A percentile compares a stretch with the other conserved stretches of the same genome.
These are phyloP conservation scores for Geotrichum klebahnii DNA, from an alignment of 1,139 yeast genomes.

Conservation along the genomic window DNA sequence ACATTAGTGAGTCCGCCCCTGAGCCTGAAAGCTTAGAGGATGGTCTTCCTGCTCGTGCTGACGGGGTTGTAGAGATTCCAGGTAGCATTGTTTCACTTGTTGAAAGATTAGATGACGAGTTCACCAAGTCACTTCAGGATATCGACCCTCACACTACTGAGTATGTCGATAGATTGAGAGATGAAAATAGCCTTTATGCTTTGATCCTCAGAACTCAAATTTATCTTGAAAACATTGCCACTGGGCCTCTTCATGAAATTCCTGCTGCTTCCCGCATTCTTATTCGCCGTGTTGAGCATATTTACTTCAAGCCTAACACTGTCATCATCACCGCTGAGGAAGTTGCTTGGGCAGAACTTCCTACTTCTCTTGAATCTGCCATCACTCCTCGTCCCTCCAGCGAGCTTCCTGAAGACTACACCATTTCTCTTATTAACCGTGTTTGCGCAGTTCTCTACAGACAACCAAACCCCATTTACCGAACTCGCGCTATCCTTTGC, in stretches of 20 bases:
- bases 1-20: conserved; percentile 72
- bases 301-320: conserved; percentile 84
- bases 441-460: conserved; percentile 63
- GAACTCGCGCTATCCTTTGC: conserved; percentile 78
- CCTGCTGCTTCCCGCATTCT: conserved; percentile 60
- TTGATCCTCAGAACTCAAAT: conserved; percentile 80
- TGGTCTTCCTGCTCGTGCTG: conserved; percentile 61
- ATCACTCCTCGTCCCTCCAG: conserved; percentile 38
- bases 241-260: conserved; percentile 39
- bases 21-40: conserved; percentile 73
- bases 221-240: conserved; percentile 64
- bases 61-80: conserved; percentile 70
- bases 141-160: conserved; percentile 95
- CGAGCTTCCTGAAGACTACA: conserved; percentile 34
- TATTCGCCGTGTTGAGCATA: conserved; percentile 82
- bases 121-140: conserved; percentile 77
- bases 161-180: conserved; percentile 84
- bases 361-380: conserved; percentile 35
- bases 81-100: conserved; percentile 85
- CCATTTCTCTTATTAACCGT: conserved; percentile 57
- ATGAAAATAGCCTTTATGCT: conserved; percentile 72
- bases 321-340: conserved; percentile 67
- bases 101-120: conserved; percentile 94
- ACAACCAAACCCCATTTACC: conserved; percentile 63
- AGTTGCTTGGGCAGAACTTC: conserved; percentile 61